Percentiles rank a stretch among this genome's conserved stretches.
Evolutionary conservation across 2,329 filamentous ascomycete species (phyloP).

Genomic region (Thermothelomyces thermophilus): DNA sequence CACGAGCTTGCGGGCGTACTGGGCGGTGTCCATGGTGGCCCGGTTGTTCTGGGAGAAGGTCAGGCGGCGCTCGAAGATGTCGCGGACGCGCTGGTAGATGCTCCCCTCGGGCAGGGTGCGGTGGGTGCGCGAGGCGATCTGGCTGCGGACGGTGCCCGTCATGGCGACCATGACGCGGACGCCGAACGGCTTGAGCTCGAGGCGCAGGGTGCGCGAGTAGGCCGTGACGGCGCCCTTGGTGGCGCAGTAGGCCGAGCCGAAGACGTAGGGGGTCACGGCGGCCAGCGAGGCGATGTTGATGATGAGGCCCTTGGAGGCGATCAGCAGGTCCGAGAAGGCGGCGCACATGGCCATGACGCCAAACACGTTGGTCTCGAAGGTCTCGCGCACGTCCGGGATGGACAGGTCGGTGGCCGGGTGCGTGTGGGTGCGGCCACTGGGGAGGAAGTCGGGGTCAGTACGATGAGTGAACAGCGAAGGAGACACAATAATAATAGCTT

Average conservation of each 20-base stretch:
- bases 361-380: slow-evolving; percentile 53
- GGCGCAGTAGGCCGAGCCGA: slow-evolving; percentile 48
- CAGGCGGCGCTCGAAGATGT: slow-evolving; percentile 41
- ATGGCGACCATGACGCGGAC: slow-evolving; percentile 53
- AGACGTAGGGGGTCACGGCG: slow-evolving; percentile 45
- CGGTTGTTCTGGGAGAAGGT: slow-evolving; percentile 42
- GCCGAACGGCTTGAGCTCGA: slow-evolving; percentile 47
- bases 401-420: slow-evolving; percentile 47
- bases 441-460: too few species aligned
- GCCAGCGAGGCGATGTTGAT: slow-evolving; percentile 50
- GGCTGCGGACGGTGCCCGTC: slow-evolving; percentile 47
- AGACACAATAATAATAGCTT: too few species aligned
- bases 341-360: slow-evolving; percentile 50
- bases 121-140: slow-evolving; percentile 39
- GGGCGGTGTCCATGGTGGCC: slow-evolving; percentile 38
- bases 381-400: slow-evolving; percentile 45
- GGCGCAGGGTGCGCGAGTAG: slow-evolving; percentile 47
- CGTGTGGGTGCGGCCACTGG: slow-evolving; percentile 45
- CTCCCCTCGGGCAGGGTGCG: slow-evolving; percentile 39
- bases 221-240: slow-evolving; percentile 48
- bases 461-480: background rate
- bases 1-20: slow-evolving; percentile 40
- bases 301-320: slow-evolving; percentile 44
- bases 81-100: slow-evolving; percentile 40
- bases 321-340: slow-evolving; percentile 44